A percentile compares a stretch with the other conserved stretches of the same genome.
These are phyloP conservation scores for Vigna reflexopilosa DNA, from an alignment of 306 rosid species.

Conservation along the genomic window DNA sequence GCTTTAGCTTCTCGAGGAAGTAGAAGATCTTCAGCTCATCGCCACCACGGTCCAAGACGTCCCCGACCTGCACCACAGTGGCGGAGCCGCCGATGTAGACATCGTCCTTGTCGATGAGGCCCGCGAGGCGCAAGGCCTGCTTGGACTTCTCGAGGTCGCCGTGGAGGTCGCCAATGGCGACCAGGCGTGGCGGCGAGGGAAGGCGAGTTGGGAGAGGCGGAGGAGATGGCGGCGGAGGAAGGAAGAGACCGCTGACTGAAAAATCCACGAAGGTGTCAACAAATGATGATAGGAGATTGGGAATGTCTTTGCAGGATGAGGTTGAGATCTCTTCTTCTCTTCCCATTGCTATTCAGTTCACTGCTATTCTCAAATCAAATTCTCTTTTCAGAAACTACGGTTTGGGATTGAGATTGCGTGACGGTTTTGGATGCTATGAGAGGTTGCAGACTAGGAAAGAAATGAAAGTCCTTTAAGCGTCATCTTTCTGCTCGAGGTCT, in stretches of 20 bases:
- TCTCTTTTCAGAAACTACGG: not conserved
- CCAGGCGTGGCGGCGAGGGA: conserved; percentile 61
- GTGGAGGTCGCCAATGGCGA: conserved; percentile 91
- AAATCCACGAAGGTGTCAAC: conserved; percentile 90
- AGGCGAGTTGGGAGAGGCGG: conserved; percentile 49
- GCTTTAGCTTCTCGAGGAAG: conserved; percentile 75
- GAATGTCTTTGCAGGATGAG: conserved; percentile 62
- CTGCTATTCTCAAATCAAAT: not conserved
- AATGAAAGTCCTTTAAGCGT: too few relatives aligned
- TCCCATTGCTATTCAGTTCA: conserved; percentile 33
- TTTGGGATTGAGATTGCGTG: not conserved
- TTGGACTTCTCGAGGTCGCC: conserved; percentile 87
- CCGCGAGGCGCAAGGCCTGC: conserved; percentile 75
- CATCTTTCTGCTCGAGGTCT: not conserved
- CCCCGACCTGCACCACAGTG: conserved; percentile 86
- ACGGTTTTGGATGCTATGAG: not conserved
- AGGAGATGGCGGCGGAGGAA: conserved; percentile 53
- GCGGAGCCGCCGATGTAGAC: conserved; percentile 79
- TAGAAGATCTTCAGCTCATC: conserved; percentile 84
- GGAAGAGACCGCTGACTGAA: conserved; percentile 80
- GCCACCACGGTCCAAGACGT: conserved; percentile 90
- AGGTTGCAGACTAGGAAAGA: not conserved
- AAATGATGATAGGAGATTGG: conserved; percentile 70
- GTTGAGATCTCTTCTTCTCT: conserved; percentile 27
- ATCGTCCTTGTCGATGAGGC: conserved; percentile 64